Conservation (phyloP, 768 basidiomycete genomes). For the Xanthoconium purpureum region DNA sequence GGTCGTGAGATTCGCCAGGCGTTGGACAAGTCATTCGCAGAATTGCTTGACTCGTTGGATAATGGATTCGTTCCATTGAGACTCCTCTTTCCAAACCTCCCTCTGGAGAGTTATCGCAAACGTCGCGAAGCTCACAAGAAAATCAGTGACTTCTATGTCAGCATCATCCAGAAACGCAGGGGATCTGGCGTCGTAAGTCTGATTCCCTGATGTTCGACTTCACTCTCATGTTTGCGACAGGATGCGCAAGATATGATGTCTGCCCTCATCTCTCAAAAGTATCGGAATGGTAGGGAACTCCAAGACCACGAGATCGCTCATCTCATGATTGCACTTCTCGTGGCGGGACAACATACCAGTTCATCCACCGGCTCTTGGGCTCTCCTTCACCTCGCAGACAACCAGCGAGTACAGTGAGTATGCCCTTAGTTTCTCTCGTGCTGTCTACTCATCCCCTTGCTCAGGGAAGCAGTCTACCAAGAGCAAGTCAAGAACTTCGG, state of each 20-base stretch:
- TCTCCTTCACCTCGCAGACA: slow-evolving; percentile 80
- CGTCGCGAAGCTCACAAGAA: slow-evolving; percentile 88
- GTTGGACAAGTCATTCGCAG: slow-evolving; percentile 81
- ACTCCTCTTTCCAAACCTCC: slow-evolving; percentile 92
- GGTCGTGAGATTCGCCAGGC: slow-evolving; percentile 81
- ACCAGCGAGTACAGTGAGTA: slow-evolving; percentile 68
- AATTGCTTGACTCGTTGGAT: slow-evolving; percentile 84
- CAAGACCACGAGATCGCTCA: slow-evolving; percentile 93
- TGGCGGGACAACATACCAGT: slow-evolving; percentile 99
- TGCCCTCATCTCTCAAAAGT: slow-evolving; percentile 77
- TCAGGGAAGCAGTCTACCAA: slow-evolving; percentile 76
- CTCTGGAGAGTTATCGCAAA: slow-evolving; percentile 83
- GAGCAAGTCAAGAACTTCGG: slow-evolving; percentile 86
- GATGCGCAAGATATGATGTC: slow-evolving; percentile 91
- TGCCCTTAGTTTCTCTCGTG: neutral
- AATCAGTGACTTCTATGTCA: slow-evolving; percentile 91
- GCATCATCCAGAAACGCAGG: slow-evolving; percentile 76
- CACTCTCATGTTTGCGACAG: slow-evolving; percentile 31
- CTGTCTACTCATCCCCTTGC: neutral
- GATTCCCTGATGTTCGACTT: neutral
- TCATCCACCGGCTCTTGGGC: slow-evolving; percentile 91
- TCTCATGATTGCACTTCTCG: slow-evolving; percentile 97
- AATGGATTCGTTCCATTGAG: slow-evolving; percentile 95
- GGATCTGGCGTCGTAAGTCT: slow-evolving; percentile 42
- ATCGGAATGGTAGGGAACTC: slow-evolving; percentile 75